These are phyloP conservation scores for Cutaneotrichosporon sp. DNA, from an alignment of 1,284 basidiomycete genomes.

Conservation along the genomic window DNA sequence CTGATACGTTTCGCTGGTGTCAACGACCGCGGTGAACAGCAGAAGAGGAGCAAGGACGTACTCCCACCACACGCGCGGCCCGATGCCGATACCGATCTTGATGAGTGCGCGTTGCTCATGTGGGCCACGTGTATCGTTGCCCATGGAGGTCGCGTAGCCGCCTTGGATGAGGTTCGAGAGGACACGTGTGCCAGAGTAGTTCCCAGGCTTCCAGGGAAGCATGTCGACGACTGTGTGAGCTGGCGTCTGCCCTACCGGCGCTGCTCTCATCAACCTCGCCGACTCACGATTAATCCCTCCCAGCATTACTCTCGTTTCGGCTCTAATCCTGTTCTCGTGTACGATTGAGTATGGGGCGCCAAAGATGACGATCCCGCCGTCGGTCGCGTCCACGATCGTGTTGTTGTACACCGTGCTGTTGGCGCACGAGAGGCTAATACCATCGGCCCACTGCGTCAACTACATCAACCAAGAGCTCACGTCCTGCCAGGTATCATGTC, in stretches of 20 bases:
- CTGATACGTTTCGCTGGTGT: not conserved
- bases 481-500: not conserved
- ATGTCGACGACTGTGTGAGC: slow-evolving; percentile 64
- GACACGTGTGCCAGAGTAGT: slow-evolving; percentile 68
- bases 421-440: slow-evolving; percentile 72
- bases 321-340: slow-evolving; percentile 68
- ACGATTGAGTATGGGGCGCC: slow-evolving; percentile 73
- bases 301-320: not conserved
- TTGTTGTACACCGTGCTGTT: slow-evolving; percentile 62
- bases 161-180: slow-evolving; percentile 64
- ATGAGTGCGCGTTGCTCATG: not conserved
- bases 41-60: slow-evolving; percentile 52
- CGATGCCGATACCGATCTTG: slow-evolving; percentile 52
- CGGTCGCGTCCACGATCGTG: slow-evolving; percentile 67
- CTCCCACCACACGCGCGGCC: slow-evolving; percentile 75
- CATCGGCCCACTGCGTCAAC: slow-evolving; percentile 70
- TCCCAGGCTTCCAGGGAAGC: slow-evolving; percentile 60
- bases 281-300: slow-evolving; percentile 7
- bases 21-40: slow-evolving; percentile 40
- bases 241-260: not conserved
- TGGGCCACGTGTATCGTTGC: not conserved
- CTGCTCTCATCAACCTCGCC: not conserved
- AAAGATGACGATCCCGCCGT: slow-evolving; percentile 74
- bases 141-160: slow-evolving; percentile 20
- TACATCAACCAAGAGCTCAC: slow-evolving; percentile 18